A percentile compares a stretch with the other conserved stretches of the same genome.
Evolutionary conservation across 2,329 filamentous ascomycete species (phyloP).

Genomic region (Cordyceps cateniannulata): DNA sequence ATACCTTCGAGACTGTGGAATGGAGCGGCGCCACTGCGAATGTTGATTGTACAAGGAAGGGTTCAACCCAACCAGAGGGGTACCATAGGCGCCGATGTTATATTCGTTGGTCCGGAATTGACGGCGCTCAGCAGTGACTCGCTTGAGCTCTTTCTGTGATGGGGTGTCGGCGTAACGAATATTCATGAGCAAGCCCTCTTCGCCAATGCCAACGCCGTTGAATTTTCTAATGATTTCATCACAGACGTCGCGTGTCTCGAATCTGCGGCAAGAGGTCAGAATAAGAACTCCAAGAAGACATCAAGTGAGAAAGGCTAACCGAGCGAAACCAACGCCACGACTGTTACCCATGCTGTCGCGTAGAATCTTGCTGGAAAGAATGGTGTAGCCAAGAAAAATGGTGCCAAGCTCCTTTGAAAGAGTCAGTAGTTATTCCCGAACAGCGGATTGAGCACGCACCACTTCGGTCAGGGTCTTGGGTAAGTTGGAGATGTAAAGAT

Average conservation of each 20-base stretch:
- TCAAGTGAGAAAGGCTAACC: conserved; percentile 48
- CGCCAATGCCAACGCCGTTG: conserved; percentile 70
- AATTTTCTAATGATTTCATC: conserved; percentile 83
- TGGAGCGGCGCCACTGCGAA: conserved; percentile 30
- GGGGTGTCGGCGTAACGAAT: conserved; percentile 96
- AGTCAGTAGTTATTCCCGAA: conserved; percentile 13
- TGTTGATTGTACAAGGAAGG: conserved; percentile 31
- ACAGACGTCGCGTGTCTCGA: conserved; percentile 82
- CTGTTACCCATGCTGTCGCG: conserved; percentile 88
- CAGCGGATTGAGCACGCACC: conserved; percentile 35
- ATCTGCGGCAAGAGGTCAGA: conserved; percentile 49
- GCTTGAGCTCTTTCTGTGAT: conserved; percentile 93
- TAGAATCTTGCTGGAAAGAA: conserved; percentile 91
- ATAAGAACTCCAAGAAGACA: not conserved
- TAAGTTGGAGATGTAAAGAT: conserved; percentile 96
- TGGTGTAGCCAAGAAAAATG: conserved; percentile 73
- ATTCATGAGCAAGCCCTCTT: conserved; percentile 78
- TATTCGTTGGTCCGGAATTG: conserved; percentile 97
- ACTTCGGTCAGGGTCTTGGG: conserved; percentile 88
- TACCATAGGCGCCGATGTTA: conserved; percentile 66
- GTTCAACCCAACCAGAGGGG: conserved; percentile 51
- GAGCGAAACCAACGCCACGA: conserved; percentile 93
- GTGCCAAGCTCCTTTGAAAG: conserved; percentile 59
- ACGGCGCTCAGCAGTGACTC: conserved; percentile 88
- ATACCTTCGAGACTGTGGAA: conserved; percentile 26